Evolutionary conservation across 2,329 filamentous ascomycete species (phyloP).

Genomic region (Clathrospora elynae): DNA sequence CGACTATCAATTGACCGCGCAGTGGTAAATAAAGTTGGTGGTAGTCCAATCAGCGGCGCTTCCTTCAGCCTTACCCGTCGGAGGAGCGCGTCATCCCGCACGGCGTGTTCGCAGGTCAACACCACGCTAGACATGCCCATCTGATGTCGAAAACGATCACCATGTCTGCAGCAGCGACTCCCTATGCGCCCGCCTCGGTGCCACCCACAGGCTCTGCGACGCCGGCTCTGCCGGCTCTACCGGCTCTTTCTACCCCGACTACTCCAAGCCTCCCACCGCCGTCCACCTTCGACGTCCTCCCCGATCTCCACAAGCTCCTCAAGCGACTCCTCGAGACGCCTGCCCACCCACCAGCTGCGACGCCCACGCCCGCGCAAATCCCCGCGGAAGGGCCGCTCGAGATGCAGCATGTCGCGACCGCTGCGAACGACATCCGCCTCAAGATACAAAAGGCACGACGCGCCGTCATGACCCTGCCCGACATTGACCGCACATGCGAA

Average conservation of each 20-base stretch:
- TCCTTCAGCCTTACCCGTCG: slow-evolving; percentile 21
- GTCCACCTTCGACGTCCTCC: slow-evolving; percentile 83
- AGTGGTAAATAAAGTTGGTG: slow-evolving; percentile 11
- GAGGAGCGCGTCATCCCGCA: slow-evolving; percentile 30
- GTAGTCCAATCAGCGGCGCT: slow-evolving; percentile 24
- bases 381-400: slow-evolving; percentile 54
- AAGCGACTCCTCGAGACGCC: slow-evolving; percentile 67
- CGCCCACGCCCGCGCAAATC: slow-evolving; percentile 33
- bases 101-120: slow-evolving; percentile 26
- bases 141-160: slow-evolving; percentile 12
- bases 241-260: slow-evolving; percentile 36
- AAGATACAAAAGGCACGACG: slow-evolving; percentile 78
- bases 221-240: slow-evolving; percentile 33
- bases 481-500: slow-evolving; percentile 67
- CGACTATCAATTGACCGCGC: slow-evolving; percentile 5
- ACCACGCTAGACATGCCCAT: slow-evolving; percentile 22
- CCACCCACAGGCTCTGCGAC: slow-evolving; percentile 41
- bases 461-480: slow-evolving; percentile 68
- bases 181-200: slow-evolving; percentile 39
- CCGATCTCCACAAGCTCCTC: slow-evolving; percentile 78
- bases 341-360: slow-evolving; percentile 40
- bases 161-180: slow-evolving; percentile 45
- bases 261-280: slow-evolving; percentile 71
- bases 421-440: slow-evolving; percentile 78
- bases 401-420: slow-evolving; percentile 77